Conservation (phyloP, 495 filamentous ascomycete species). For the Penicillium fimorum region DNA sequence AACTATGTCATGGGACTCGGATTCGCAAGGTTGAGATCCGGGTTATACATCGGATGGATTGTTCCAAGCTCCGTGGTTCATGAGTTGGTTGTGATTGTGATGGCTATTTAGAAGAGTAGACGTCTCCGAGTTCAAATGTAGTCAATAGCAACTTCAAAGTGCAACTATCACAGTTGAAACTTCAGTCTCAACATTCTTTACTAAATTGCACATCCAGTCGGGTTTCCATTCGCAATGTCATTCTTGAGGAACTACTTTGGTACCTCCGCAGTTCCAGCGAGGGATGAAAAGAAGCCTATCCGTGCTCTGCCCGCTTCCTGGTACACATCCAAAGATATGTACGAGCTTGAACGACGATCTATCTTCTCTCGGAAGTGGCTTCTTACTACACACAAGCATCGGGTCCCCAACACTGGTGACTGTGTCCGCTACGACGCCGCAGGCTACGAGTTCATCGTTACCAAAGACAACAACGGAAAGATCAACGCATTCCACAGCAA, state of each 20-base stretch:
- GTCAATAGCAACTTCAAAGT: constrained; percentile 10
- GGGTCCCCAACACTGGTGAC: constrained; percentile 45
- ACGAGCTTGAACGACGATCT: constrained; percentile 46
- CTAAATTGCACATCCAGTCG: constrained; percentile 8
- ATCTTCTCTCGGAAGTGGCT: constrained; percentile 52
- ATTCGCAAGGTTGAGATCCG: constrained; percentile 11
- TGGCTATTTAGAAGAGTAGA: constrained; percentile 22
- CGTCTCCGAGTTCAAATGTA: constrained; percentile 5
- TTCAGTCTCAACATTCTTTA: background rate
- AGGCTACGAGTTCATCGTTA: constrained; percentile 46
- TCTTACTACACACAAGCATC: constrained; percentile 46
- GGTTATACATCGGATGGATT: constrained; percentile 9
- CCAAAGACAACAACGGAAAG: constrained; percentile 39
- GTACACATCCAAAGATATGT: constrained; percentile 48
- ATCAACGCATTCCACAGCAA: constrained; percentile 52
- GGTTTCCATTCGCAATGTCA: constrained; percentile 22
- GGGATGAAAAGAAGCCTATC: constrained; percentile 25
- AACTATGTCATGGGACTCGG: constrained; percentile 14
- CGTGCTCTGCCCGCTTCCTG: constrained; percentile 46
- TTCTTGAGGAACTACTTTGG: constrained; percentile 34
- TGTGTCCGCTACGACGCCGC: constrained; percentile 45
- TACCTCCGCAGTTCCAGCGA: constrained; percentile 19
- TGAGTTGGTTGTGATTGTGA: constrained; percentile 11
- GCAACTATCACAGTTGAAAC: background rate
- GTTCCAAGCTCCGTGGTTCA: constrained; percentile 6